Evolutionary conservation across 208 protist species (phyloP).

Genomic region (Trypanosoma brucei): DNA sequence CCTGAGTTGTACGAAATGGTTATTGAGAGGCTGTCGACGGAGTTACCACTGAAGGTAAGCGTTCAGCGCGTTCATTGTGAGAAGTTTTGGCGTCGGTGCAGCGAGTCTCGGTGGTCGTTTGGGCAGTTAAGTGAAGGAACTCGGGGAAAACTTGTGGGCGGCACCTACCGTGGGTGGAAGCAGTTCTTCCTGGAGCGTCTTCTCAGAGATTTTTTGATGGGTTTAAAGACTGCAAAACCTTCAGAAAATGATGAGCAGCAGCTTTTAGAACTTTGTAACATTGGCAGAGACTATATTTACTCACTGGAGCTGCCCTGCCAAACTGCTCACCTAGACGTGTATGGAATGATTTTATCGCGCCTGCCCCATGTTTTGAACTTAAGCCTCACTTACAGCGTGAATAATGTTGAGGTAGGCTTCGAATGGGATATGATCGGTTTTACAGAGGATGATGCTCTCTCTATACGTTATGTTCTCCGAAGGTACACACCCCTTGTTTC

Average conservation of each 20-base stretch:
- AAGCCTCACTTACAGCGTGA: constrained; percentile 70
- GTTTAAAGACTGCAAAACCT: constrained; percentile 29
- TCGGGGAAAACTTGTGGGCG: constrained; percentile 26
- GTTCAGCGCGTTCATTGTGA: constrained; percentile 39
- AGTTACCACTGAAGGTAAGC: constrained; percentile 49
- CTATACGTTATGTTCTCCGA: constrained; percentile 47
- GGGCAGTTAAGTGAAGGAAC: constrained; percentile 69
- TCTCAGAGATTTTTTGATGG: constrained; percentile 67
- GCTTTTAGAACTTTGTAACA: constrained; percentile 53
- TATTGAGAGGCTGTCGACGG: constrained; percentile 45
- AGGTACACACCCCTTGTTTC: constrained; percentile 40
- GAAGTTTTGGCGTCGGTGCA: constrained; percentile 65
- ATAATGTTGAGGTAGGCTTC: constrained; percentile 50
- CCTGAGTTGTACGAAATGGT: constrained; percentile 65
- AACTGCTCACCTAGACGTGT: constrained; percentile 59
- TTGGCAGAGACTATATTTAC: constrained; percentile 73
- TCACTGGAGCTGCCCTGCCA: constrained; percentile 65
- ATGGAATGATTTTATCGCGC: constrained; percentile 60
- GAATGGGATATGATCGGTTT: constrained; percentile 71
- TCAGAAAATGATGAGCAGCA: constrained; percentile 23
- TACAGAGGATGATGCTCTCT: constrained; percentile 54
- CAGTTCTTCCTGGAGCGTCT: constrained; percentile 77
- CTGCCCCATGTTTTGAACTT: constrained; percentile 61
- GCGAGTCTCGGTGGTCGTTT: constrained; percentile 70
- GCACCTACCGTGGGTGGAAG: constrained; percentile 71